These are phyloP conservation scores for Chlorella vulgaris DNA, from an alignment of 139 green algal genomes.

Conservation along the genomic window DNA sequence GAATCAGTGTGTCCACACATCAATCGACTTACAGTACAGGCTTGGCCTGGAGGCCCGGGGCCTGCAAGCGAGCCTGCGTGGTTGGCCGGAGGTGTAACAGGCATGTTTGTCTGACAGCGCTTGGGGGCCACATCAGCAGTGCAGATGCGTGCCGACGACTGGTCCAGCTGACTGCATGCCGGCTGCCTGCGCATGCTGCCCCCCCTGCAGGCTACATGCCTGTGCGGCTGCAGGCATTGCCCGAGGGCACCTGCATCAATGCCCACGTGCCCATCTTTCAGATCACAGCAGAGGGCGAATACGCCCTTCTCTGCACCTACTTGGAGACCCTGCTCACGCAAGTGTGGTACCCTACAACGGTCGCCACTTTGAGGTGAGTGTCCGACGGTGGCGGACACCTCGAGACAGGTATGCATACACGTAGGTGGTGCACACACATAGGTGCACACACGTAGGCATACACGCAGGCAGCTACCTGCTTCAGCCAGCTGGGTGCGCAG, in stretches of 20 bases:
- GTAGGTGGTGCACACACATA: background rate
- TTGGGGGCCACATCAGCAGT: no score
- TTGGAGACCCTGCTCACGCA: conserved; percentile 84
- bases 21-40: no score
- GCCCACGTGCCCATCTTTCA: conserved; percentile 84
- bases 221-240: conserved; percentile 82
- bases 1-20: no score
- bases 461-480: no score
- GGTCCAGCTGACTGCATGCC: no score
- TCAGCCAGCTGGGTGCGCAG: no score
- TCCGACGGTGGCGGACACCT: background rate
- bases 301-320: conserved; percentile 84
- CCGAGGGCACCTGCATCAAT: conserved; percentile 81
- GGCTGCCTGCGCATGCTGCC: no score
- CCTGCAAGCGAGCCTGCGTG: background rate
- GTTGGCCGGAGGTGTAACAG: no score
- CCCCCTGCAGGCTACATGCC: conserved; percentile 80
- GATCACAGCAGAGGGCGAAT: conserved; percentile 78
- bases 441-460: background rate
- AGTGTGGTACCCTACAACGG: conserved; percentile 83
- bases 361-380: conserved; percentile 75
- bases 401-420: no score
- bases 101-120: no score
- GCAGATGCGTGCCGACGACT: no score
- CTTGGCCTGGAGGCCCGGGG: no score